Base-by-base conservation (phyloP, 257 asterid genomes). In the Rauvolfia tetraphylla region DNA sequence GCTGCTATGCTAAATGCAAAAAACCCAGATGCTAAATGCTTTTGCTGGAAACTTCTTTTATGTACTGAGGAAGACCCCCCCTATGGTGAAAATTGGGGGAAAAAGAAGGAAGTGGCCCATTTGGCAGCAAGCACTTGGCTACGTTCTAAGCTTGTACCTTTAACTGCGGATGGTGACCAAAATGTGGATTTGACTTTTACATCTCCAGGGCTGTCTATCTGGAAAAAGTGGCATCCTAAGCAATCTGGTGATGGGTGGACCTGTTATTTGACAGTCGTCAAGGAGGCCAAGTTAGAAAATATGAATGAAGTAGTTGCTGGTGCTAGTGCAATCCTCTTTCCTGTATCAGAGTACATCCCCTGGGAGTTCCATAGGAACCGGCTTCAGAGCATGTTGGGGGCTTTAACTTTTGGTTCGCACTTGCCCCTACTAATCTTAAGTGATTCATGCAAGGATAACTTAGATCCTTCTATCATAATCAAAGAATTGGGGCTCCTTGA, bases 1-100 rank as follows among this genome's bases (percentile, higher is more conserved):
- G 95, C 92, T 59, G 58, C 92, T 79, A 81, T 80, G 80, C 94
- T 95, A 54, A 53, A 78, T 68, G 88, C 62, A 71, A 89, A 82
- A 72, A 95, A 90, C 73, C 90, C 91, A 46, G 84, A 86, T 83
- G 83, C 89, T 75, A 87, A 88, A 80, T 95, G 96, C 83, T 86
- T 95, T 79, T 95, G 99, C 87, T 95, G 97, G 98, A 95, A 95
- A 86, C 70, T 95, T 74, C 81, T 91, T 72, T 44, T 95, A 68
- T 89, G 89, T 80, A 86, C 90, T 75, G 87, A 76, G 78, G 88
- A 86, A 22, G 88, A 84, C 74, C 48, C 76, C 38, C 51, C 61
- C 36, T 63, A 63, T 61, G 68, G 67, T 51, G 73, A 76, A 49
- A 56, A 73, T n/a, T 76, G 14, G 34, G 75, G 53, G 71, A 83